These are phyloP conservation scores for Ganoderma meredithae DNA, from an alignment of 1,284 basidiomycete genomes.

Conservation along the genomic window DNA sequence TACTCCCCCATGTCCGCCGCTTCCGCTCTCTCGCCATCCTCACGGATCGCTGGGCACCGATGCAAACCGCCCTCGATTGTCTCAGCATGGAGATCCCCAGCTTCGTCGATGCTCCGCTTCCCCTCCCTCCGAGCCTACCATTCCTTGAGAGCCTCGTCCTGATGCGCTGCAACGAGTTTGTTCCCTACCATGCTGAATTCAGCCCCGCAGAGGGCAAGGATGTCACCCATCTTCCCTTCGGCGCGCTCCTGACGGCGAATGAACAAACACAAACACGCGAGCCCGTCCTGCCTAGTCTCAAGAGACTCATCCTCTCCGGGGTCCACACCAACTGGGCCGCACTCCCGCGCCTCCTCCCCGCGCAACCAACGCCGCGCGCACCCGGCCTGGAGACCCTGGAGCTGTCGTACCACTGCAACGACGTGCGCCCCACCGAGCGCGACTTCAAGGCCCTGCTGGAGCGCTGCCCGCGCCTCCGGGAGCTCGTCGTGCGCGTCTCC, in stretches of 20 bases:
- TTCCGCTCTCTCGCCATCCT: constrained; percentile 60
- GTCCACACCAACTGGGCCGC: constrained; percentile 36
- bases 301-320: constrained; percentile 34
- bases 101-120: constrained; percentile 17
- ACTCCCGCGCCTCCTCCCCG: constrained; percentile 27
- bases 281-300: constrained; percentile 29
- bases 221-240: constrained; percentile 45
- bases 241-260: constrained; percentile 24
- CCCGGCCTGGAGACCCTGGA: constrained; percentile 28
- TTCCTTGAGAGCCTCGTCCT: constrained; percentile 57
- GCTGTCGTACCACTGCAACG: constrained; percentile 34
- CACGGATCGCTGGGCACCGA: constrained; percentile 59
- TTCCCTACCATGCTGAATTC: constrained; percentile 53
- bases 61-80: constrained; percentile 53
- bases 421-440: constrained; percentile 30
- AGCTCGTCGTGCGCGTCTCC: constrained; percentile 31
- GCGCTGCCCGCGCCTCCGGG: constrained; percentile 22
- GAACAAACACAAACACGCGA: not conserved
- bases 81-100: constrained; percentile 43
- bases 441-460: constrained; percentile 27
- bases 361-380: not conserved
- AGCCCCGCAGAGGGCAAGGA: constrained; percentile 47
- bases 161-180: constrained; percentile 64
- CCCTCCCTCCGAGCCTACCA: constrained; percentile 33
- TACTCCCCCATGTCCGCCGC: constrained; percentile 54